Evolutionary conservation across 345 rosid species (phyloP), one percentile per base, ranked within the genome.

Genomic region (Mangifera indica): DNA sequence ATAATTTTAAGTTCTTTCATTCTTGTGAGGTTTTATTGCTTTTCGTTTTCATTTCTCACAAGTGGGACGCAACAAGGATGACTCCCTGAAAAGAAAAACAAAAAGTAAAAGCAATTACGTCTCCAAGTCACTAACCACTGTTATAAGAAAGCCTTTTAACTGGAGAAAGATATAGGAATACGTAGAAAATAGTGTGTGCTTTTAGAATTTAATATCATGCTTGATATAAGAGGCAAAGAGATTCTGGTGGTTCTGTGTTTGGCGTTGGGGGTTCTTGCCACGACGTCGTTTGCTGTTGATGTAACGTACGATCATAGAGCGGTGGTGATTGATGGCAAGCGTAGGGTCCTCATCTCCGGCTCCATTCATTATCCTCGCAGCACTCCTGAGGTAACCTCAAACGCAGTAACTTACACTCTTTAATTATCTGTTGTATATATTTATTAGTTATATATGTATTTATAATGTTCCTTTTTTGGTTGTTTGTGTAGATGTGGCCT

Each of bases 311-410:
- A 94, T 77, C 88, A 86, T 70, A 75, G 95, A 29, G 90, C 98
- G 21, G 26, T 94, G 71, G 81, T 92, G 67, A 81, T 94, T 75
- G 92, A 82, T 66, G 98, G 98, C 20, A 87, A 87, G 63, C 81
- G 95, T 61, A 82, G 88, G 59, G 81, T 94, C 70, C 76, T 94
- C 69, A 67, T 92, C 73, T 92, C 98, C 53, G 98, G 98, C 29
- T 89, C 98, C 69, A 92, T 94, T 81, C 98, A 94, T 78, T 94
- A 94, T 75, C 98, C 98, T 22, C 93, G 98, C 45, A 94, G 98
- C 70, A 87, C 97, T 45, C 92, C 95, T 2, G 93, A 94, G 84
- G 98, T 93, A 54, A 21, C 6, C 10, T 9, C 11, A 10, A 42
- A 25, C 46, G 12, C 24, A 0, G 40, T 25, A 5, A 58, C 61